Evolutionary conservation across 2,329 filamentous ascomycete species (phyloP).

Genomic region (Aspergillus glaucus): DNA sequence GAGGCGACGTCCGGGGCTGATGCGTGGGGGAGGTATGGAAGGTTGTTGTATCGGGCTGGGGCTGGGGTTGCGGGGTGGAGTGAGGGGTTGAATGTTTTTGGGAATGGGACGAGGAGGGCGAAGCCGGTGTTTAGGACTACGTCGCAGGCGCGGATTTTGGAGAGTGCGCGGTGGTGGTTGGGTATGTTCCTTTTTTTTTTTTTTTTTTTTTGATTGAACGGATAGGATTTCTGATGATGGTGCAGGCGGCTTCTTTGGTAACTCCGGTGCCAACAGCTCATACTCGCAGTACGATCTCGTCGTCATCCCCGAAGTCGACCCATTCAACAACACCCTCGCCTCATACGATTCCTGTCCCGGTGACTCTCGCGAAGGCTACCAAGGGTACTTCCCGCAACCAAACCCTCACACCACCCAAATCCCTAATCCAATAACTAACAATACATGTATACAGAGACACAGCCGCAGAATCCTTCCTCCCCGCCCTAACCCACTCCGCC

Average conservation of each 20-base stretch:
- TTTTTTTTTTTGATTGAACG: conserved; percentile 3
- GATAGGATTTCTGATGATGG: conserved; percentile 10
- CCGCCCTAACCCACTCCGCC: conserved; percentile 42
- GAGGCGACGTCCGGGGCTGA: conserved; percentile 46
- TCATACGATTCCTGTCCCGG: conserved; percentile 30
- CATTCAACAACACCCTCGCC: conserved; percentile 48
- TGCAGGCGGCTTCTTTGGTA: conserved; percentile 25
- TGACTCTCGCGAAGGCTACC: conserved; percentile 29
- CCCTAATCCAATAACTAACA: not conserved
- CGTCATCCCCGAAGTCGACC: conserved; percentile 45
- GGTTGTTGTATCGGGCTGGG: conserved; percentile 47
- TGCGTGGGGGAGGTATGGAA: conserved; percentile 52
- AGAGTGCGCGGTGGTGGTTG: conserved; percentile 42
- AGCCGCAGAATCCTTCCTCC: conserved; percentile 36
- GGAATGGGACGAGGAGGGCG: conserved; percentile 43
- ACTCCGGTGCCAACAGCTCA: conserved; percentile 18
- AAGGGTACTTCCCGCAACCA: conserved; percentile 14
- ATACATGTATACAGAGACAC: conserved; percentile 11
- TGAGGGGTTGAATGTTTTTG: conserved; percentile 31
- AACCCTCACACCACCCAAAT: not conserved
- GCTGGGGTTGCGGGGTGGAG: conserved; percentile 46
- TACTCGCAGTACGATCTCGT: conserved; percentile 35
- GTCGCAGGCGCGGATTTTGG: conserved; percentile 48
- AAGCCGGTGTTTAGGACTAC: conserved; percentile 51
- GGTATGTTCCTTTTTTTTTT: conserved; percentile 39